Evolutionary conservation across 495 filamentous ascomycete species (phyloP).

Genomic region (Penicillium tannophilum): DNA sequence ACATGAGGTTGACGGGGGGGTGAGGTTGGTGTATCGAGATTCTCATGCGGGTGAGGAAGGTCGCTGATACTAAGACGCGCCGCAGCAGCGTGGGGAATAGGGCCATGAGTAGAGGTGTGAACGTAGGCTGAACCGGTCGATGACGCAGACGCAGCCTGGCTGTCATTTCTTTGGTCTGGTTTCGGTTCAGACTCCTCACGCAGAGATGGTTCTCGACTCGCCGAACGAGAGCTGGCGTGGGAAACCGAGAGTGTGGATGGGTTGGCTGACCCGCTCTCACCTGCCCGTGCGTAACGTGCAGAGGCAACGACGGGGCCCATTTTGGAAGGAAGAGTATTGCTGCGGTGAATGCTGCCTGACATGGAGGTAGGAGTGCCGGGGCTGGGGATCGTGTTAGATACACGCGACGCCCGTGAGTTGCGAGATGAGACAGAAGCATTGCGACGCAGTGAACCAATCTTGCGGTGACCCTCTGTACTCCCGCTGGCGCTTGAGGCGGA

Average conservation of each 20-base stretch:
- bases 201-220: conserved; percentile 39
- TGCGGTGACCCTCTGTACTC: conserved; percentile 81
- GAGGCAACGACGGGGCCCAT: conserved; percentile 72
- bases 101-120: conserved; percentile 43
- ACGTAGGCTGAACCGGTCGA: conserved; percentile 27
- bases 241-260: conserved; percentile 36
- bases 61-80: conserved; percentile 28
- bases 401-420: conserved; percentile 71
- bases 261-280: conserved; percentile 34
- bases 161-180: conserved; percentile 8
- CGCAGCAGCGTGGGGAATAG: conserved; percentile 27
- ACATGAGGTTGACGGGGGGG: conserved; percentile 32
- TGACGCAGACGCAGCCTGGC: conserved; percentile 8
- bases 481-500: conserved; percentile 86
- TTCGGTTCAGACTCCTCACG: conserved; percentile 28
- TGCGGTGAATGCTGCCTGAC: conserved; percentile 68
- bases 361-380: conserved; percentile 68
- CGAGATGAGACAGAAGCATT: conserved; percentile 79
- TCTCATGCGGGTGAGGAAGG: conserved; percentile 47
- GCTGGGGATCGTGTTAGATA: conserved; percentile 68
- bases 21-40: conserved; percentile 39
- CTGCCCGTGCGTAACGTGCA: conserved; percentile 53
- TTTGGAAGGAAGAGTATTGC: conserved; percentile 95
- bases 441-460: conserved; percentile 68
- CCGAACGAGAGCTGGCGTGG: conserved; percentile 35